These are phyloP conservation scores for Aspergillus ochraceus DNA, from an alignment of 2,329 filamentous ascomycete species.

Conservation along the genomic window DNA sequence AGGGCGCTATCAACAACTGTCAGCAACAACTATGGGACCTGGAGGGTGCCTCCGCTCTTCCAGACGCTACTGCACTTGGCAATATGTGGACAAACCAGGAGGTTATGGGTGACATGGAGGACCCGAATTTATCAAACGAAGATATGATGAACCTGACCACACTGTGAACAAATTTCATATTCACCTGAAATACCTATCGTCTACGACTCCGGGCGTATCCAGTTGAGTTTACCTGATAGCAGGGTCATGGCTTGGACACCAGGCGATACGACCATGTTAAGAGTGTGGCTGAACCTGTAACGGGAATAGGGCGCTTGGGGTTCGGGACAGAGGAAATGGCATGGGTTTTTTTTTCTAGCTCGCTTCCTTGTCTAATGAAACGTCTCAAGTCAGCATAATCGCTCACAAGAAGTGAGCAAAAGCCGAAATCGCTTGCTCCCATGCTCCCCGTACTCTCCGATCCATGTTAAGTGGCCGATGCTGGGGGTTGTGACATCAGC, in stretches of 20 bases:
- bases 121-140: neutral
- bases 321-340: neutral
- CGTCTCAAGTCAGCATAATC: too few relatives aligned
- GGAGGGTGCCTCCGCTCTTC: neutral
- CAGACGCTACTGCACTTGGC: neutral
- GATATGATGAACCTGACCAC: neutral
- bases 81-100: neutral
- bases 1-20: neutral
- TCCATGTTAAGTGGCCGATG: neutral
- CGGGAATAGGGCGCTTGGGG: neutral
- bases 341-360: neutral
- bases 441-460: neutral
- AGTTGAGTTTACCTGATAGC: neutral
- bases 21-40: neutral
- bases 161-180: neutral
- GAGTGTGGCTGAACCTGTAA: neutral
- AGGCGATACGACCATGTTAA: neutral
- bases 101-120: neutral
- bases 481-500: neutral
- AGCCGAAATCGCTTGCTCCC: neutral
- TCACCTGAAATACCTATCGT: neutral
- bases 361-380: too few relatives aligned
- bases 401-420: too few relatives aligned
- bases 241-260: neutral
- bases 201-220: neutral